Conservation (phyloP, 352 stramenopile genomes). For the Globisporangium okanoganense region DNA sequence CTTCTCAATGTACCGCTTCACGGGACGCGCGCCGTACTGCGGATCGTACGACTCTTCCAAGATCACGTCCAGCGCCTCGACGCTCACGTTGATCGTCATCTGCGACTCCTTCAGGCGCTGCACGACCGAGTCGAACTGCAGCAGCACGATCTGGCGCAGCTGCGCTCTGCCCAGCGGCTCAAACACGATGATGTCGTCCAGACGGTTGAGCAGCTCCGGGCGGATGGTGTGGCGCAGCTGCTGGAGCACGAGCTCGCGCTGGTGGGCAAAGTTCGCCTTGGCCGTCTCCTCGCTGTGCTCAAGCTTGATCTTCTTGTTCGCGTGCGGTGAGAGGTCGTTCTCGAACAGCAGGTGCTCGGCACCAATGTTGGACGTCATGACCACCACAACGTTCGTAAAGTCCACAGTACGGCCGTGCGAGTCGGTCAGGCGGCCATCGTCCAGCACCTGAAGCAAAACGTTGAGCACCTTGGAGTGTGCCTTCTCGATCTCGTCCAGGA, state of each 20-base stretch:
- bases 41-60: slow-evolving; percentile 91
- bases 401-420: slow-evolving; percentile 94
- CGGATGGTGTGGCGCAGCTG: slow-evolving; percentile 87
- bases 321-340: slow-evolving; percentile 40
- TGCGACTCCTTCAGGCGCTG: slow-evolving; percentile 69
- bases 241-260: slow-evolving; percentile 83
- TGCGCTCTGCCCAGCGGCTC: slow-evolving; percentile 88
- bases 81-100: slow-evolving; percentile 69
- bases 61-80: slow-evolving; percentile 88
- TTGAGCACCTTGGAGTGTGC: slow-evolving; percentile 96
- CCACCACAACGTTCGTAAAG: slow-evolving; percentile 97
- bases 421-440: slow-evolving; percentile 98
- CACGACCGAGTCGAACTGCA: slow-evolving; percentile 90
- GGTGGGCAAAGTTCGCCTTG: slow-evolving; percentile 36
- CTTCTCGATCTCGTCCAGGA: slow-evolving; percentile 99
- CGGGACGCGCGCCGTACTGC: slow-evolving; percentile 92
- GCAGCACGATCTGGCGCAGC: slow-evolving; percentile 90
- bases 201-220: slow-evolving; percentile 95
- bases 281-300: slow-evolving; percentile 25
- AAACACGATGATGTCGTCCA: slow-evolving; percentile 97
- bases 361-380: slow-evolving; percentile 98
- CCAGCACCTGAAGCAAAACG: slow-evolving; percentile 95
- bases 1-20: slow-evolving; percentile 95
- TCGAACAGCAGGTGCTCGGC: slow-evolving; percentile 86
- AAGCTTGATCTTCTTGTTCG: slow-evolving; percentile 60